Evolutionary conservation across 164 flowering plant genomes (phyloP).

Genomic region (Magnolia sinica): DNA sequence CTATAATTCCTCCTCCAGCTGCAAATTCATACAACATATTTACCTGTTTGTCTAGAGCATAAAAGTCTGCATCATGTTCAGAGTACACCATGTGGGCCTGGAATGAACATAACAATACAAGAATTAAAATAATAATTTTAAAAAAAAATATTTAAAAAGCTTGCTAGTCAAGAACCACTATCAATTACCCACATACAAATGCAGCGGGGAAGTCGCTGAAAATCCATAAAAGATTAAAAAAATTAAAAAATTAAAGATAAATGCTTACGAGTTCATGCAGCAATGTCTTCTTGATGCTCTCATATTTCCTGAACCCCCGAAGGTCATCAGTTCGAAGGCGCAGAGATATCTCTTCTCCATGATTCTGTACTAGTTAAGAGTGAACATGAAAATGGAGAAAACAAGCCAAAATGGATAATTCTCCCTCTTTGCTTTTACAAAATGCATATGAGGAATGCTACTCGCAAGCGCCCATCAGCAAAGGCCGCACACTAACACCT

Average conservation of each 20-base stretch:
- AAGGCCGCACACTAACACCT: neutral
- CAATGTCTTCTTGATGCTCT: slow-evolving; percentile 85
- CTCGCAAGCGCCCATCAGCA: neutral
- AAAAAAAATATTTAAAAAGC: neutral
- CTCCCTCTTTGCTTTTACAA: neutral
- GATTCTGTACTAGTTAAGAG: slow-evolving; percentile 51
- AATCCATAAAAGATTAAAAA: neutral
- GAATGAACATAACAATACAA: slow-evolving; percentile 19
- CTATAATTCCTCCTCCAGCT: neutral
- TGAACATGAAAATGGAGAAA: neutral
- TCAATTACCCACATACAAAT: neutral
- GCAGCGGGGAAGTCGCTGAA: neutral
- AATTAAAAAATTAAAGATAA: neutral
- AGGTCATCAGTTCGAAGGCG: slow-evolving; percentile 98
- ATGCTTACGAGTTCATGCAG: slow-evolving; percentile 89
- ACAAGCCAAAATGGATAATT: neutral
- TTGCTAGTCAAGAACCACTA: neutral
- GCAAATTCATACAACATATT: neutral
- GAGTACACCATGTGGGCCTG: slow-evolving; percentile 98
- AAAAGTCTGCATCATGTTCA: slow-evolving; percentile 91
- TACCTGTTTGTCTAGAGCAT: slow-evolving; percentile 80
- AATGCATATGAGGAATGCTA: neutral
- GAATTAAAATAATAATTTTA: neutral
- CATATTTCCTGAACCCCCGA: slow-evolving; percentile 94
- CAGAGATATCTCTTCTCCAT: slow-evolving; percentile 94